These are phyloP conservation scores for Trichoderma sp. DNA, from an alignment of 2,329 filamentous ascomycete genomes.

Conservation along the genomic window DNA sequence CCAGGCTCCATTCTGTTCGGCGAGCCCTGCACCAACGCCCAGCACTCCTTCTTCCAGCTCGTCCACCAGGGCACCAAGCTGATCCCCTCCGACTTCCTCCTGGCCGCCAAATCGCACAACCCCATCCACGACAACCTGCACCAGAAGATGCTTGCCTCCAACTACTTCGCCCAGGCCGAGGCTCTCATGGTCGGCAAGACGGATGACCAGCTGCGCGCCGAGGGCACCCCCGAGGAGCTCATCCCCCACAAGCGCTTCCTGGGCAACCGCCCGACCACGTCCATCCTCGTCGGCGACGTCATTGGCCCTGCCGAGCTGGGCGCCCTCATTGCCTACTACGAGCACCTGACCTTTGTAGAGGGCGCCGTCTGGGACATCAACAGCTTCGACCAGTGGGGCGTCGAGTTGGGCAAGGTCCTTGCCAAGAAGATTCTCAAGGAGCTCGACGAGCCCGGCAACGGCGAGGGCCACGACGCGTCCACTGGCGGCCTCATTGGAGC, in stretches of 20 bases:
- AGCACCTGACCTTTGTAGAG: conserved; percentile 97
- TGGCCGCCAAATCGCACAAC: conserved; percentile 96
- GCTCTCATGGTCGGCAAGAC: conserved; percentile 91
- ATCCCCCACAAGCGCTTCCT: conserved; percentile 99
- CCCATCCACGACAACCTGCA: conserved; percentile 88
- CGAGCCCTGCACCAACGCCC: conserved; percentile 97
- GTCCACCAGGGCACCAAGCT: conserved; percentile 99
- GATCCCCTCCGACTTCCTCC: conserved; percentile 96
- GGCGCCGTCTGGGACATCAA: conserved; percentile 99
- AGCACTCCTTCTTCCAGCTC: conserved; percentile 99
- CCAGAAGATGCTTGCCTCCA: conserved; percentile 93
- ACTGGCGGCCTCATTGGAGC: conserved; percentile 87
- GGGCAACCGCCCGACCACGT: conserved; percentile 95
- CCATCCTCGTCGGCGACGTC: conserved; percentile 83
- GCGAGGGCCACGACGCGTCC: conserved; percentile 77
- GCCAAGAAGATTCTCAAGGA: conserved; percentile 90
- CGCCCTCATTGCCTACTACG: conserved; percentile 97
- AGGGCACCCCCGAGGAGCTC: conserved; percentile 72
- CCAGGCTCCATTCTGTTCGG: conserved; percentile 86
- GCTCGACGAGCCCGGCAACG: conserved; percentile 75
- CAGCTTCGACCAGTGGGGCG: conserved; percentile 99
- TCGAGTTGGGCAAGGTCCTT: conserved; percentile 93
- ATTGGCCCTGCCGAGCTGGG: conserved; percentile 94
- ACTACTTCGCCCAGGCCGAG: conserved; percentile 88
- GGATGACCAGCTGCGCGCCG: conserved; percentile 74